phyloP scores from a whole-genome alignment of 257 asterid genomes.

The Lycium barbarum region DNA sequence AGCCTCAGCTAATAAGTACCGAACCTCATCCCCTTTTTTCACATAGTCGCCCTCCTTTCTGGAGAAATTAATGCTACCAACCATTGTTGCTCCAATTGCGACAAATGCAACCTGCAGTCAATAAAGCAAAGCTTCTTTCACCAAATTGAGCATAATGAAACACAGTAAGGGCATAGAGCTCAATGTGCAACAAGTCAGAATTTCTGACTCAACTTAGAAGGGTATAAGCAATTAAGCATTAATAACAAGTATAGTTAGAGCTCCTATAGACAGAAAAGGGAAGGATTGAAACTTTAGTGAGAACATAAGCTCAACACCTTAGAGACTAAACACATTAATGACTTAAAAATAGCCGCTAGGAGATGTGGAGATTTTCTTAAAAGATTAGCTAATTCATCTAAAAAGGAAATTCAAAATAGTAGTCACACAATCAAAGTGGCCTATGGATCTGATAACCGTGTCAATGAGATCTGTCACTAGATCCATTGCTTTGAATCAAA shows the following conservation, averaged over 20 bases:
- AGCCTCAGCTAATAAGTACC: background rate
- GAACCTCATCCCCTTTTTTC: constrained; percentile 94
- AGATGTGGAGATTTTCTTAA: constrained; percentile 1
- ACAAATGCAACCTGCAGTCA: constrained; percentile 89
- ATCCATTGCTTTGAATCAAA: constrained; percentile 10
- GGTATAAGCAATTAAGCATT: constrained; percentile 18
- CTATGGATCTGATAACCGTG: background rate
- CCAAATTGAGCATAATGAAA: constrained; percentile 21
- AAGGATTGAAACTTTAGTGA: background rate
- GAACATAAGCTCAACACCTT: background rate
- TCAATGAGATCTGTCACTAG: background rate
- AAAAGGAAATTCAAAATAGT: constrained; percentile 16
- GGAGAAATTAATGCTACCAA: constrained; percentile 87
- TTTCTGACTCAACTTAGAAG: constrained; percentile 14
- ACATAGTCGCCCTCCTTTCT: constrained; percentile 70
- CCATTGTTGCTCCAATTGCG: constrained; percentile 99
- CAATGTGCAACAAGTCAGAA: constrained; percentile 23
- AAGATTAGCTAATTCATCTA: background rate
- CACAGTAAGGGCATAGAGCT: background rate
- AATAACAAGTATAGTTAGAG: background rate
- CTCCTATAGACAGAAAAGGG: constrained; percentile 16
- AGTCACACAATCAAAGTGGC: constrained; percentile 8
- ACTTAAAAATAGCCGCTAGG: constrained; percentile 2
- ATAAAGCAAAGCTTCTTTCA: background rate
- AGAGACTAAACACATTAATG: background rate